Evolutionary conservation across 2,329 filamentous ascomycete species (phyloP), one percentile per base, ranked within the genome.

Genomic region (Septoria petroselini): DNA sequence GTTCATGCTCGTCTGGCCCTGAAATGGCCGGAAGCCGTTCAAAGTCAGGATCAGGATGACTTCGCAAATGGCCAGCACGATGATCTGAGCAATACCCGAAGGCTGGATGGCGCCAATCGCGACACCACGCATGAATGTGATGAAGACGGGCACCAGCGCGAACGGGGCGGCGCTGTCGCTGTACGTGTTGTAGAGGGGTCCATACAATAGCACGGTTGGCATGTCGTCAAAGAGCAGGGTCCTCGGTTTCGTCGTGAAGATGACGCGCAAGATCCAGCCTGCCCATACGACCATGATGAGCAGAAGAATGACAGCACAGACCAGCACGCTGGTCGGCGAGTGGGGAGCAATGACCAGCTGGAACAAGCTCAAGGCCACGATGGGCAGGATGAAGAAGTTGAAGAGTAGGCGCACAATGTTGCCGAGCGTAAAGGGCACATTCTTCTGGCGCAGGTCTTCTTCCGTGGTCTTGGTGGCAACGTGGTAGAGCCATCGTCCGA

Each of bases 161-260:
- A 95, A 98, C 0, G 88, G 84, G 6, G 91, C 88, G 0, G 90
- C 89, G 66, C 91, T 87, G 67, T 98, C 93, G 18, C 88, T 93
- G 68, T 95, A 97, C 0, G 93, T 98, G 71, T 98, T 98, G 65
- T 98, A 98, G 6, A 98, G 75, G 4, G 93, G 89, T 0, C 93
- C 93, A 62, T 95, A 97, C 1, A 89, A 78, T 2, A 98, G 76
- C 7, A 97, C 83, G 0, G 89, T 96, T 5, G 89, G 83, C 41
- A 98, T 76, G 63, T 97, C 90, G 69, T 98, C 93, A 67, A 96
- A 98, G 7, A 98, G 77, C 58, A 89, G 86, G 1, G 89, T 86
- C 53, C 90, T 84, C 4, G 91, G 91, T 57, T 86, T 84, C 1
- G 88, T 93, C 18, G 77, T 82, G 49, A 85, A 82, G 61, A 97